Evolutionary conservation across 2,329 filamentous ascomycete species (phyloP).

Genomic region (Diaporthe sp.): DNA sequence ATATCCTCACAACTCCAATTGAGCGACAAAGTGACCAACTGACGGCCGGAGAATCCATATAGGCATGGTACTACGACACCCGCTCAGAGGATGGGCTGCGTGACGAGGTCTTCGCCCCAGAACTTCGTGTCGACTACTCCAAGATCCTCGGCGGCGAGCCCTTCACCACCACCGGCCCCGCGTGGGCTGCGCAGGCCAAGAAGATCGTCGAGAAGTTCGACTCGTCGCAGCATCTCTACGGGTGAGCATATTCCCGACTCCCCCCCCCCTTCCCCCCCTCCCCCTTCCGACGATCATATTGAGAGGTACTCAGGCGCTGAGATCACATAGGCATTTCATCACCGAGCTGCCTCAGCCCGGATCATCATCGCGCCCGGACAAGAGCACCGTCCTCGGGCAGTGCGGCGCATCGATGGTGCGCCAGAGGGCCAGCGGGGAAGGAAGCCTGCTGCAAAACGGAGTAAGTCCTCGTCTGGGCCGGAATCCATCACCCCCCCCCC

Average conservation of each 20-base stretch:
- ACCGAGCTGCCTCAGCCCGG: conserved; percentile 47
- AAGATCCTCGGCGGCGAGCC: conserved; percentile 49
- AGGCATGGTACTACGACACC: conserved; percentile 49
- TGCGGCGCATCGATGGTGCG: conserved; percentile 46
- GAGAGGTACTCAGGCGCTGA: background rate
- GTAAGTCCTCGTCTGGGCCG: conserved; percentile 40
- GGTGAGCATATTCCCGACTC: conserved; percentile 36
- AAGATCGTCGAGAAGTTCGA: conserved; percentile 44
- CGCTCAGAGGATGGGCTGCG: conserved; percentile 43
- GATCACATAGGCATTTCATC: conserved; percentile 42
- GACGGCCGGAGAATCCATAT: background rate
- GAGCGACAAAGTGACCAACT: background rate
- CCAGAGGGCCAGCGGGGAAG: conserved; percentile 41
- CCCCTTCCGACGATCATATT: no score
- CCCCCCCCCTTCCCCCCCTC: background rate
- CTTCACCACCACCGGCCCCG: conserved; percentile 40
- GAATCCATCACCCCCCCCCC: background rate
- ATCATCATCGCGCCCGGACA: conserved; percentile 42
- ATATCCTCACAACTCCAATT: background rate
- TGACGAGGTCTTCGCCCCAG: conserved; percentile 48
- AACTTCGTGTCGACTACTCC: conserved; percentile 50
- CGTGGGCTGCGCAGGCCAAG: conserved; percentile 44
- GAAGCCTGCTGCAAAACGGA: conserved; percentile 49
- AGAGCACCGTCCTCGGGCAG: conserved; percentile 44
- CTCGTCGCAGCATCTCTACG: conserved; percentile 46